Conservation (phyloP, 495 filamentous ascomycete species). For the Penicillium canariense region DNA sequence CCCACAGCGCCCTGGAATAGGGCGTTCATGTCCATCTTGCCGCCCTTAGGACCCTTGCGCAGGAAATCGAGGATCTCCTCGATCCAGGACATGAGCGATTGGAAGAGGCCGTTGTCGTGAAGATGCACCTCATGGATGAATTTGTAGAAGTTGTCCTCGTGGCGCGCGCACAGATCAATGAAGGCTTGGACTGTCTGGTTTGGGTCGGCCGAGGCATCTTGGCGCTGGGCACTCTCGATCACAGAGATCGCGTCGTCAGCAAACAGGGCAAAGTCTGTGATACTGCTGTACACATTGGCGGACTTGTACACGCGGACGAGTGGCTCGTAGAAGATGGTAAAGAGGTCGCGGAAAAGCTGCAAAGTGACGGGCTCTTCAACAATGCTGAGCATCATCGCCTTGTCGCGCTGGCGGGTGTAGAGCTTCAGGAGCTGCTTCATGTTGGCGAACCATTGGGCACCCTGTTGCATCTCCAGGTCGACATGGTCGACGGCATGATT, state of each 20-base stretch:
- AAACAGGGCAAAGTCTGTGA: constrained; percentile 93
- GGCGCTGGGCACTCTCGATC: constrained; percentile 83
- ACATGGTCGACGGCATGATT: constrained; percentile 90
- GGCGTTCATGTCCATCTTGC: constrained; percentile 89
- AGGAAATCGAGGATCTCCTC: constrained; percentile 96
- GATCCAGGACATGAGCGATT: constrained; percentile 93
- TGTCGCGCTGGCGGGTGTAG: constrained; percentile 87
- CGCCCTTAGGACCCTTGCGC: constrained; percentile 73
- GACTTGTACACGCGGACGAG: constrained; percentile 97
- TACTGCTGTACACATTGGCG: constrained; percentile 93
- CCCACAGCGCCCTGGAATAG: constrained; percentile 76
- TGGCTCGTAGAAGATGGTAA: constrained; percentile 98
- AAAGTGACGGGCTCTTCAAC: constrained; percentile 94
- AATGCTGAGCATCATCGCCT: constrained; percentile 93
- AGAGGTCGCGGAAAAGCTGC: constrained; percentile 90
- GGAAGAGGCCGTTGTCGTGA: constrained; percentile 97
- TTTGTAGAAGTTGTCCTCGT: constrained; percentile 97
- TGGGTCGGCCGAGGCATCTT: constrained; percentile 89
- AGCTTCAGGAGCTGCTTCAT: constrained; percentile 95
- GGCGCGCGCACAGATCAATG: constrained; percentile 93
- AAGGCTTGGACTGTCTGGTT: constrained; percentile 99
- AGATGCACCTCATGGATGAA: constrained; percentile 97
- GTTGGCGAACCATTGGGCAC: constrained; percentile 86
- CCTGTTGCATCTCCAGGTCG: constrained; percentile 81
- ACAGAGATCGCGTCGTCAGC: constrained; percentile 88